Evolutionary conservation across 352 stramenopile species (phyloP), one percentile per base, ranked within the genome.

Genomic region (Globisporangium sylvaticum): DNA sequence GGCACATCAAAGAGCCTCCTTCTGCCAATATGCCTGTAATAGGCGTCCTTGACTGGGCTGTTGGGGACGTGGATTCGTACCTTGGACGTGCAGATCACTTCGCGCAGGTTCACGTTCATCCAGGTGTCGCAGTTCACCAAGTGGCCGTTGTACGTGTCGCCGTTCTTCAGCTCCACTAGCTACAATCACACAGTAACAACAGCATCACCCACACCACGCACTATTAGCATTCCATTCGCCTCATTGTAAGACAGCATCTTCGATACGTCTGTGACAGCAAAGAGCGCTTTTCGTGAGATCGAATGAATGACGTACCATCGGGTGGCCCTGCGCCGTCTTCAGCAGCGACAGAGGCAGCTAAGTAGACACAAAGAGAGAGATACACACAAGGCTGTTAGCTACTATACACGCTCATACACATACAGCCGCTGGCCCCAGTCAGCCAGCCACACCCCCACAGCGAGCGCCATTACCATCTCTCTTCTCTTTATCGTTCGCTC

Each of bases 71-170:
- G 15, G 14, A 52, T 25, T 32, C 55, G 53, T 71, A 96, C 91
- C 76, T 96, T 95, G 37, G 93, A 98, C 22, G 98, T 99, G 69
- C 96, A 98, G 76, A 99, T 99, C n/a, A 99, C 97, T 73, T 99
- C 97, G 18, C 89, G 85, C 34, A 99, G 78, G 73, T 99, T 99
- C 68, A 99, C 94, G 77, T 99, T 99, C 98, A 99, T 99, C 89
- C 94, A 99, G 14, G 93, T 97, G 77, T 99, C 97, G 62, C 96
- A 99, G 72, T 95, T 98, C 29, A 98, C 92, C 46, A 99, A 84
- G 59, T 96, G 89, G 29, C 97, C 97, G 73, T 99, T 99, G 90
- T 99, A 99, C 58, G 94, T 99, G 67, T 99, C 96, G 56, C 98
- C 98, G 70, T 98, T 99, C 84, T 99, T 99, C 22, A 99, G 88